Conservation (phyloP, 257 asterid species). For the Nyctanthes arbortristis region DNA sequence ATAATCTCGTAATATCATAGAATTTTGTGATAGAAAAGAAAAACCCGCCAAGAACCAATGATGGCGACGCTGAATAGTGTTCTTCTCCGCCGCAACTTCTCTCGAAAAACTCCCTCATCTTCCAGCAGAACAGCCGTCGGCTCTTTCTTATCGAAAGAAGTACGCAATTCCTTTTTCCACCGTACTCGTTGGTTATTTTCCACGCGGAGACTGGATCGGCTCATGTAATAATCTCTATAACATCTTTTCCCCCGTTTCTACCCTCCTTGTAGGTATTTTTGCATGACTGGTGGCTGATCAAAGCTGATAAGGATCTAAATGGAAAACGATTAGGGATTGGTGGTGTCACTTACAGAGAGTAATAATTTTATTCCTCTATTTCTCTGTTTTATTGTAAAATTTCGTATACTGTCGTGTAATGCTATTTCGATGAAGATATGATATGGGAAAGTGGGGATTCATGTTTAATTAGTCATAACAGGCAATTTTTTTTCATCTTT, state of each 20-base stretch:
- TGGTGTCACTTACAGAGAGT: conserved; percentile 48
- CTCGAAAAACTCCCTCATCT: conserved; percentile 17
- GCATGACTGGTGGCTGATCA: conserved; percentile 69
- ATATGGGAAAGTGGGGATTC: neutral
- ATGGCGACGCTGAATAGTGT: conserved; percentile 17
- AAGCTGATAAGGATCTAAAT: conserved; percentile 32
- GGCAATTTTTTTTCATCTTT: neutral
- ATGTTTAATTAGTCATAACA: neutral
- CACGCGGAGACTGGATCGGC: neutral
- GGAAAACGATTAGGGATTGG: conserved; percentile 49
- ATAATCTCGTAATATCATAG: too few relatives aligned
- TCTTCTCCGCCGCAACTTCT: conserved; percentile 4
- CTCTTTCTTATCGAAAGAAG: conserved; percentile 27
- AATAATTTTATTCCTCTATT: neutral
- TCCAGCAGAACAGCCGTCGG: conserved; percentile 11
- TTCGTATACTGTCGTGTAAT: too few relatives aligned
- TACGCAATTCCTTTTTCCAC: conserved; percentile 2
- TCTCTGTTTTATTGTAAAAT: too few relatives aligned
- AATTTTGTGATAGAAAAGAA: too few relatives aligned
- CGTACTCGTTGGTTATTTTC: neutral
- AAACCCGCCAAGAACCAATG: neutral
- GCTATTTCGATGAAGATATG: neutral
- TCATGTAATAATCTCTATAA: conserved; percentile 5
- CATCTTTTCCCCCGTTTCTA: conserved; percentile 25
- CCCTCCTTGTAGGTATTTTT: conserved; percentile 29